Conservation (phyloP, 306 rosid species). For the Quercus aquifolioides region DNA sequence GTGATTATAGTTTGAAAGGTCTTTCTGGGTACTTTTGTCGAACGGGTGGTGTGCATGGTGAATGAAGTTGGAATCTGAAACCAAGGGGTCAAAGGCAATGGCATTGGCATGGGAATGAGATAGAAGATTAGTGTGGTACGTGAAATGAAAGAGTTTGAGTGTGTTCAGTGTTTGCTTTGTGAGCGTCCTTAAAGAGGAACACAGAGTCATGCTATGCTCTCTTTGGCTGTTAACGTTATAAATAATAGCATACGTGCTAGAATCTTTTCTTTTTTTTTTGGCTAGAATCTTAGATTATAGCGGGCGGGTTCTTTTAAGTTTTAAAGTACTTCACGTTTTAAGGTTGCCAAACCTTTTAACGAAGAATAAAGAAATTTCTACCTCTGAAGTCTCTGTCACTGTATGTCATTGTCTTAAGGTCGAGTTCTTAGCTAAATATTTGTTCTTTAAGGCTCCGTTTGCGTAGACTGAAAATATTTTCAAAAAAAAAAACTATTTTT, state of each 20-base stretch:
- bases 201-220: constrained; percentile 37
- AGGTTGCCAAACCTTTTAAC: no score
- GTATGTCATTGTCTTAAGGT: no score
- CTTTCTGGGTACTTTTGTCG: constrained; percentile 48
- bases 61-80: neutral
- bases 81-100: neutral
- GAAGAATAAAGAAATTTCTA: no score
- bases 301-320: no score
- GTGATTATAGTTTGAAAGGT: constrained; percentile 30
- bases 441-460: no score
- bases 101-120: neutral
- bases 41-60: constrained; percentile 43
- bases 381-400: no score
- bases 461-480: no score
- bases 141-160: constrained; percentile 5
- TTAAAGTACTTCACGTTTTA: no score
- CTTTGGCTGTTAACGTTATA: neutral
- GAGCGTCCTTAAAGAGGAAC: constrained; percentile 21
- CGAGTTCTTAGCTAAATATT: no score
- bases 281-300: no score
- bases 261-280: no score
- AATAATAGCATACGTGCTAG: neutral
- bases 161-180: constrained; percentile 22
- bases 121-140: neutral
- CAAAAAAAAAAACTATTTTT: no score